Base-by-base conservation (phyloP, 1,139 yeast genomes). In the Sugiyamaella xylanicola region DNA sequence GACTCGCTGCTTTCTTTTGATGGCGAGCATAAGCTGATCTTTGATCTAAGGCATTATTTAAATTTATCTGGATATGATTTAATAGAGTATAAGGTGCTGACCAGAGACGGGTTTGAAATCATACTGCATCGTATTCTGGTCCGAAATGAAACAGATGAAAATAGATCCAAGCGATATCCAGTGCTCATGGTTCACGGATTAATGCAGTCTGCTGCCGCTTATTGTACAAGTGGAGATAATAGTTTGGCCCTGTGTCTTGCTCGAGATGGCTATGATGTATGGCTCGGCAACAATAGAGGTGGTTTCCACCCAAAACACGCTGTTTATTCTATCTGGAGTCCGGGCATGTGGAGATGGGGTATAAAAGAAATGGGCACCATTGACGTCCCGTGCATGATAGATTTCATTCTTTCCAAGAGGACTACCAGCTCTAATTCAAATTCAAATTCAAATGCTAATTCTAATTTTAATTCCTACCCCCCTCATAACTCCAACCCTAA, bases 251-350 rank as follows among this genome's bases (percentile, higher is more conserved):
- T 83, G 62, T 79, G 76, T 62, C 74, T 92, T 27, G 71, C 77
- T 43, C 74, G 78, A 21, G 70, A 74, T 32, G 96, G 96, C 0
- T 90, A 79, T 68, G 98, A 93, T 64, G 93, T 93, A 1, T 93
- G 98, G 97, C 71, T 93, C 54, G 98, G 97, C 0, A 91, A 92
- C 67, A 92, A 92, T 68, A 74, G 99, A 57, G 84, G 96, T 59
- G 95, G 96, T 35, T 89, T 91, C 68, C 76, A 79, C 41, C 89
- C 96, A 0, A 74, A 78, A 54, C 95, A 88, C 69, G 66, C 72
- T 1, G 64, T 60, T 57, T 75, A 71, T 72, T 77, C 60, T 57
- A 74, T 72, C 58, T 74, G 65, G 63, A 82, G 83, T 73, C 81
- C 77, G 57, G 72, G 74, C 72, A 71, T 73, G 74, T 75, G 79